Conservation (phyloP, 371 early-diverging fungal genomes). For the Mucor plumbeus region DNA sequence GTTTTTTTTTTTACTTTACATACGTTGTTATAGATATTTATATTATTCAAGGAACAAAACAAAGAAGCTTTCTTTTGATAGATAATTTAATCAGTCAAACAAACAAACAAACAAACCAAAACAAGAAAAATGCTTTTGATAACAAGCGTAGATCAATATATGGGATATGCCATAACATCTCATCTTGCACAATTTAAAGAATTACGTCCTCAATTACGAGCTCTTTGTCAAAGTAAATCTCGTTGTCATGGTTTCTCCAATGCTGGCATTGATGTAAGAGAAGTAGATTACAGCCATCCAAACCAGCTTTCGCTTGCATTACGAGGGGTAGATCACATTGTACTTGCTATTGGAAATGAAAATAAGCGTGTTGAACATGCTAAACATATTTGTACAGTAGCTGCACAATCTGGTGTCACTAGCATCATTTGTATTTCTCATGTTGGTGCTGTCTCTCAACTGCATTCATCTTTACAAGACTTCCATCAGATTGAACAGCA, state of each 20-base stretch:
- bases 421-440: slow-evolving; percentile 51
- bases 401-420: slow-evolving; percentile 42
- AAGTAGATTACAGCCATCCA: slow-evolving; percentile 42
- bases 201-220: slow-evolving; percentile 36
- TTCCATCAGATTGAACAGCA: slow-evolving; percentile 44
- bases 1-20: background rate
- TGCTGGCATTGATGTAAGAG: slow-evolving; percentile 39
- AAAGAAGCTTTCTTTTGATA: slow-evolving; percentile 6
- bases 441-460: slow-evolving; percentile 42
- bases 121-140: slow-evolving; percentile 40
- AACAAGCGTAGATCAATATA: slow-evolving; percentile 47
- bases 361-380: slow-evolving; percentile 34
- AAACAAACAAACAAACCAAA: slow-evolving; percentile 12
- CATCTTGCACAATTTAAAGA: slow-evolving; percentile 38
- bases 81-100: background rate
- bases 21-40: background rate
- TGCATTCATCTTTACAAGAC: slow-evolving; percentile 35
- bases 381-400: slow-evolving; percentile 33
- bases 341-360: slow-evolving; percentile 45
- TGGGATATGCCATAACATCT: slow-evolving; percentile 46
- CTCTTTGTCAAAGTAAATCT: slow-evolving; percentile 36
- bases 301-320: slow-evolving; percentile 40
- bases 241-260: slow-evolving; percentile 27
- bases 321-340: slow-evolving; percentile 44
- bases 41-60: background rate